A percentile compares a stretch with the other conserved stretches of the same genome.
Conservation (phyloP, 169 alveolate genomes). For the Babesia sp. region DNA sequence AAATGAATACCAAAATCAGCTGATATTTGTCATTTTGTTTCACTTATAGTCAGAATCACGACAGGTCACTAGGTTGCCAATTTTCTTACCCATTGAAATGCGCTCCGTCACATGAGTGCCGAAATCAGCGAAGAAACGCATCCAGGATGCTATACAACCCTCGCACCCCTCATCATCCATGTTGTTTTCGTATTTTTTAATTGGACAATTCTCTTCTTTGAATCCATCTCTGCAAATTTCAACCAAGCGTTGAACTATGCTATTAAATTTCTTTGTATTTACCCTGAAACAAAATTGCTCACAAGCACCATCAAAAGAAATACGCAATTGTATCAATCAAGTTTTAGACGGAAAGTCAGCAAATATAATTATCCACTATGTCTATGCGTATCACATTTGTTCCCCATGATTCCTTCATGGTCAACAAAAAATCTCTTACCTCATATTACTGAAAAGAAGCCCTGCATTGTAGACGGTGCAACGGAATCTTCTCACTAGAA, state of each 20-base stretch:
- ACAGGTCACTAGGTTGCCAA: too few relatives aligned
- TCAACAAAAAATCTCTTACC: too few relatives aligned
- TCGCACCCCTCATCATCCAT: constrained; percentile 35
- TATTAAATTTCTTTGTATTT: constrained; percentile 4
- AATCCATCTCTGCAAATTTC: constrained; percentile 28
- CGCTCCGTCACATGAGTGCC: constrained; percentile 48
- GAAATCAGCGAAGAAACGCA: constrained; percentile 58
- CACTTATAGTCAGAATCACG: too few relatives aligned
- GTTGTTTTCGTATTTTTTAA: constrained; percentile 8
- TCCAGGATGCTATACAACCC: constrained; percentile 50
- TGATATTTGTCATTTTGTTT: too few relatives aligned
- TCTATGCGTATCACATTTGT: too few relatives aligned
- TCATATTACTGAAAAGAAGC: neutral
- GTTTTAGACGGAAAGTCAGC: too few relatives aligned
- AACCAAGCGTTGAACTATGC: constrained; percentile 10
- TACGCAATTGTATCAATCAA: too few relatives aligned
- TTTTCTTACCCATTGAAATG: constrained; percentile 59
- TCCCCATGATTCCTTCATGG: too few relatives aligned
- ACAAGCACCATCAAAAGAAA: too few relatives aligned
- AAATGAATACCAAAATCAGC: too few relatives aligned
- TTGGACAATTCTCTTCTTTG: constrained; percentile 35
- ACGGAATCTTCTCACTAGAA: constrained; percentile 44
- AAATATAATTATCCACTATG: too few relatives aligned
- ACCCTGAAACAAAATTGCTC: neutral
- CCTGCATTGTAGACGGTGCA: constrained; percentile 67